Evolutionary conservation across 768 basidiomycete species (phyloP), one percentile per base, ranked within the genome.

Genomic region (Boletus reticulatus): DNA sequence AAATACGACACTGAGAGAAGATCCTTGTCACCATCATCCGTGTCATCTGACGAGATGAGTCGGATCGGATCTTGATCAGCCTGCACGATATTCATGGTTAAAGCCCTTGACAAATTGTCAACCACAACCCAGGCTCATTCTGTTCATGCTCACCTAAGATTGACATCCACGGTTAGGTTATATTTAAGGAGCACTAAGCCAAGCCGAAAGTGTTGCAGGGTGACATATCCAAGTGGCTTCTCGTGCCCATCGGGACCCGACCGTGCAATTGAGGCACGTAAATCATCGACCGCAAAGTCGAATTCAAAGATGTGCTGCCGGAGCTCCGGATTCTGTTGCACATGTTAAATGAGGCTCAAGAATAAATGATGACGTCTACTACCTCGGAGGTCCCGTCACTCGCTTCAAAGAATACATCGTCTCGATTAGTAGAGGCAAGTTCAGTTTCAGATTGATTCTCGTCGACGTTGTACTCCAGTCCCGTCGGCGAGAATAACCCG

Each of bases 131-230:
- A 24, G 51, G 17, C 31, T 12, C 29, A 41, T 41, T 9, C n/a
- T 17, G 9, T 10, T 44, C 9, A 27, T 36, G 34, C 76, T 52
- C 63, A 92, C 85, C 85, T 83, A 43, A 98, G 81, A 59, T 83
- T 85, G 43, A 98, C 77, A 62, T 89, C 85, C 29, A 97, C 92
- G 44, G 81, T 82, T 85, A 98, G 89, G 70, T 93, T 89, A 66
- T 82, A 92, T 65, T 94, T 87, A 8, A 89, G 82, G 52, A 94
- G 72, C 0, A 82, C 81, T 61, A 95, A 89, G 10, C 76, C 75
- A 45, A 98, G 74, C 24, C 80, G 80, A 68, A 98, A 99, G 27
- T 82, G 80, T 57, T 91, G 83, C 13, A 99, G 79, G 11, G 81
- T 78, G 12, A 96, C 80, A 64, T 92, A 82, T 22, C 93, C 96